Percentiles rank a stretch among this genome's conserved stretches.
These are phyloP conservation scores for Serendipita indica DNA, from an alignment of 768 basidiomycete species.

Conservation along the genomic window DNA sequence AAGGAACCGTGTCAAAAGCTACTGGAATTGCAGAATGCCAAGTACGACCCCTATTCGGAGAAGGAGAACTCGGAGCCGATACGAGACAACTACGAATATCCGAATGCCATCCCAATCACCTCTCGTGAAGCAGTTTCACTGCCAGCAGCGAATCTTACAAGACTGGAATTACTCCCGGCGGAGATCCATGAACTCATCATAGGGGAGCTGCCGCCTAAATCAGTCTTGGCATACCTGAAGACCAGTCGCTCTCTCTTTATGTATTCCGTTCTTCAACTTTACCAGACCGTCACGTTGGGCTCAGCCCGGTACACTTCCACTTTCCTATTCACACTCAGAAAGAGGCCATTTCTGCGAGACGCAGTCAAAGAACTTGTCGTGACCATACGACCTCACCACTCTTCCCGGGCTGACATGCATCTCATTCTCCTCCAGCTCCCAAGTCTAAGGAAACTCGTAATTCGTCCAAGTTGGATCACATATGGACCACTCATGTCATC, in stretches of 20 bases:
- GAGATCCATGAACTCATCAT: no score
- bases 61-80: no score
- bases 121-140: no score
- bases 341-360: background rate
- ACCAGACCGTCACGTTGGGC: background rate
- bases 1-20: background rate
- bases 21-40: background rate
- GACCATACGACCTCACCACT: no score
- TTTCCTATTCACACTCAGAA: background rate
- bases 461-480: background rate
- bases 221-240: no score
- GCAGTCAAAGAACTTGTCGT: background rate
- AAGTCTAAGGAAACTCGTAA: background rate
- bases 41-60: no score
- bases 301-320: background rate
- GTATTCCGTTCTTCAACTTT: background rate
- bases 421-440: background rate
- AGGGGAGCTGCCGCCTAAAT: no score
- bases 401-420: background rate
- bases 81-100: no score
- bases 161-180: no score
- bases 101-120: no score
- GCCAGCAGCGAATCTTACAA: no score
- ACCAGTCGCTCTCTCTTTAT: no score
- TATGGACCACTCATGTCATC: background rate